Evolutionary conservation across 108 stramenopile species (phyloP).

Genomic region (Nannochloropsis granulata): DNA sequence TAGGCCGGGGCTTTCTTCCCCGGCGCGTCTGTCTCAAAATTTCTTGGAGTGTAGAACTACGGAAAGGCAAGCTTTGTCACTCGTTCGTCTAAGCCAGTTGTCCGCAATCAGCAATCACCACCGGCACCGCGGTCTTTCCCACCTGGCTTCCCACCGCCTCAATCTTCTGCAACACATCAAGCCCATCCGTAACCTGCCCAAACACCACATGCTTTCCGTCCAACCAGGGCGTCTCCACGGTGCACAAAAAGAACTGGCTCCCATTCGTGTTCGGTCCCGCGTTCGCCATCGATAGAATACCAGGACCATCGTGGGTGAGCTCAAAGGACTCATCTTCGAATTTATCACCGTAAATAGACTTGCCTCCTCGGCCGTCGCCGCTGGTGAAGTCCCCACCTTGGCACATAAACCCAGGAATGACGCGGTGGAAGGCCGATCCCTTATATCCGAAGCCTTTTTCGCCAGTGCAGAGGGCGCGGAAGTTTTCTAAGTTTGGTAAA

Average conservation of each 20-base stretch:
- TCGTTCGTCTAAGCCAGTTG: conserved; percentile 12
- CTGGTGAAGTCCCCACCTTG: conserved; percentile 84
- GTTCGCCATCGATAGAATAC: conserved; percentile 81
- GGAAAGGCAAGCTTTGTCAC: no score
- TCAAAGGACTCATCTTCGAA: conserved; percentile 89
- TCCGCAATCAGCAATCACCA: conserved; percentile 38
- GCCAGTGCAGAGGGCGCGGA: conserved; percentile 33
- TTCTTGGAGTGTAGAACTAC: no score
- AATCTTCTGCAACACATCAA: conserved; percentile 51
- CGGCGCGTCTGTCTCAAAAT: no score
- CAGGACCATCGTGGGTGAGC: conserved; percentile 59
- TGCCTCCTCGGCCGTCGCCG: conserved; percentile 73
- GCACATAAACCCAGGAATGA: conserved; percentile 77
- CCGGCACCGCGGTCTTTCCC: conserved; percentile 22
- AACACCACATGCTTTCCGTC: conserved; percentile 92
- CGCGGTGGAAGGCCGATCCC: conserved; percentile 81
- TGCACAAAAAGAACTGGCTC: conserved; percentile 85
- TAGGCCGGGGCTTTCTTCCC: no score
- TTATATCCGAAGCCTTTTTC: conserved; percentile 50
- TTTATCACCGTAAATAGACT: conserved; percentile 70
- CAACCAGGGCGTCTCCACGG: conserved; percentile 78
- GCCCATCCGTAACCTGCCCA: conserved; percentile 66
- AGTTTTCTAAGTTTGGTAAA: conserved; percentile 12
- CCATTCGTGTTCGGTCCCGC: conserved; percentile 88
- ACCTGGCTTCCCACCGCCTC: conserved; percentile 40